Evolutionary conservation across 2,329 filamentous ascomycete genomes (phyloP), one percentile per base, ranked within the genome.

Genomic region (Fusarium drepaniforme): DNA sequence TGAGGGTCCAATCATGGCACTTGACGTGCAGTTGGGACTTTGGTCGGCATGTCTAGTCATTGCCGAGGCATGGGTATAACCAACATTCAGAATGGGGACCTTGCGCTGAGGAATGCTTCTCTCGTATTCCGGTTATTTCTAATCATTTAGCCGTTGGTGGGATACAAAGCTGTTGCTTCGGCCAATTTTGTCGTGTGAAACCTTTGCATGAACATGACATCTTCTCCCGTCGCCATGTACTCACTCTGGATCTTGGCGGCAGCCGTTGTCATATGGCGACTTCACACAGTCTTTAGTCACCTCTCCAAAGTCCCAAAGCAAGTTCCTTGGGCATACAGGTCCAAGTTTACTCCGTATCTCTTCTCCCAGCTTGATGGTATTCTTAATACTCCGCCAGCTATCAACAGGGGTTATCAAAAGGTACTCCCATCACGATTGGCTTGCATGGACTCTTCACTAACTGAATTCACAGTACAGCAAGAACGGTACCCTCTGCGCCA

Each of bases 81-180:
- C 49, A 53, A 53, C 25, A 53, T n/a, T n/a, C 16, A 53, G 25
- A 53, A 53, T 53, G 49, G 49, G 30, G 18, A 53, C 49, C 49
- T 8, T 30, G 49, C 25, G 12, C 25, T n/a, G 12, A 53, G 25
- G 25, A 37, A 90, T 83, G 49, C 49, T 33, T 56, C 49, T n/a
- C 7, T 5, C 28, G 30, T 16, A 21, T 56, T 12, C n/a, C 28
- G 51, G 51, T 21, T 56, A 33, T 56, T 56, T 56, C 18, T 15
- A 56, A 35, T 53, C 18, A 56, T 21, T 9, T 56, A 21, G 18
- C 28, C 12, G 51, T 56, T 21, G 28, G 12, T 3, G n/a, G 28
- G 3, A 15, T 56, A 56, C 12, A 56, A 56, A 56, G 28, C 1
- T 30, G 49, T 30, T 53, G 16, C 25, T 28, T 53, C 49, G 18